These are phyloP conservation scores for Mimosa bimucronata DNA, from an alignment of 306 rosid species.

Conservation along the genomic window DNA sequence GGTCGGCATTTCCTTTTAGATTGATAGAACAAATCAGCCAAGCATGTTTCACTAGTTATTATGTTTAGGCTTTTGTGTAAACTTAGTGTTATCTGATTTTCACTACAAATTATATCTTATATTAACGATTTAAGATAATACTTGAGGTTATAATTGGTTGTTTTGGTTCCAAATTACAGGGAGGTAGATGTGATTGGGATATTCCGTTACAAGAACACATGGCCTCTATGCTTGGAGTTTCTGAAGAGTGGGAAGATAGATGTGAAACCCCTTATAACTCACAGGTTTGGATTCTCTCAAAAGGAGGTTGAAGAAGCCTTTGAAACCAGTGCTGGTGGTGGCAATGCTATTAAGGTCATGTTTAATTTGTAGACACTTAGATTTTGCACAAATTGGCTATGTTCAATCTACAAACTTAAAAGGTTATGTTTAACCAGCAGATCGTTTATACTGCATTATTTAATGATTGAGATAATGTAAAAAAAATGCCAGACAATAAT, in stretches of 20 bases:
- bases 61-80: neutral
- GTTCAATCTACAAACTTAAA: neutral
- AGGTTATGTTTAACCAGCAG: neutral
- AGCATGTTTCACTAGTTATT: neutral
- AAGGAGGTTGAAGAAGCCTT: slow-evolving; percentile 90
- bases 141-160: neutral
- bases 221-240: slow-evolving; percentile 94
- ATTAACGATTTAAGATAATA: neutral
- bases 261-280: slow-evolving; percentile 87
- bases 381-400: neutral
- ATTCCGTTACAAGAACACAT: slow-evolving; percentile 86
- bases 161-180: slow-evolving; percentile 47
- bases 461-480: too few species aligned
- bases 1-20: neutral
- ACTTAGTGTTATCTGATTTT: too few species aligned
- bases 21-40: neutral
- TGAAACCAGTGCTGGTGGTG: slow-evolving; percentile 94
- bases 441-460: neutral
- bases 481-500: neutral
- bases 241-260: slow-evolving; percentile 83
- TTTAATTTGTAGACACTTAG: slow-evolving; percentile 62
- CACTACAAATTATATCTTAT: too few species aligned
- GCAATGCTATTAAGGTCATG: slow-evolving; percentile 93
- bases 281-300: slow-evolving; percentile 84
- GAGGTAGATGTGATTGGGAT: slow-evolving; percentile 92